Base-by-base conservation (phyloP, 2,329 filamentous ascomycete genomes). In the Trichoderma lentiforme region DNA sequence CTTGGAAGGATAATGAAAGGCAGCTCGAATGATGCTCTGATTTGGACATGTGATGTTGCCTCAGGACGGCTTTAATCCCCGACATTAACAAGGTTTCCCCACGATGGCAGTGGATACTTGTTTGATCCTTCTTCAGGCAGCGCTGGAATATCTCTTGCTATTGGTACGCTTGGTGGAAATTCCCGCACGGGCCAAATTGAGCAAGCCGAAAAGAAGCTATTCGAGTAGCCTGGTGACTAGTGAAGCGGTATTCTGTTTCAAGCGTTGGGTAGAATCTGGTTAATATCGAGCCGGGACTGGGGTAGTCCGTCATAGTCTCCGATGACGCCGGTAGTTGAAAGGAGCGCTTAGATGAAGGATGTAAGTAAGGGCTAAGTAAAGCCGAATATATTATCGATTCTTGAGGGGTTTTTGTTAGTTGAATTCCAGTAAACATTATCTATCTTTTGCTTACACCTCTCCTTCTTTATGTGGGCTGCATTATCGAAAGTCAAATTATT, bases 91-190 rank as follows among this genome's bases (percentile, higher is more conserved):
- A 36, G 64, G 6, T 53, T 67, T 39, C 47, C 47, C 64, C 64
- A 67, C 30, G 64, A 67, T 67, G 26, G 36, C 18, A 57, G 64
- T 57, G 64, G 63, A 34, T 36, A 28, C 64, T 57, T 39, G 32
- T 36, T 39, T 67, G 47, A 67, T 67, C 64, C 64, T 67, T 36
- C 47, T 26, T 32, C 32, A 67, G 64, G 51, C 64, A 67, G 32
- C 64, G 30, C 30, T 64, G 26, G 24, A 15, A n/a, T 28, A 9
- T 57, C 15, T 36, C 9, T 5, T 21, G n/a, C 32, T 67, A 67
- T 67, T 67, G 64, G 64, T 18, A 67, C 64, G 64, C 64, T 26
- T 67, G 36, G 34, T 11, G 47, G 51, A 67, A 57, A 57, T 57
- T 67, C 64, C 64, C 47, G 47, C 47, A 57, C 15, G 32, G 32